Evolutionary conservation across 768 basidiomycete species (phyloP), one percentile per base, ranked within the genome.

Genomic region (Pleurotus cornucopiae): DNA sequence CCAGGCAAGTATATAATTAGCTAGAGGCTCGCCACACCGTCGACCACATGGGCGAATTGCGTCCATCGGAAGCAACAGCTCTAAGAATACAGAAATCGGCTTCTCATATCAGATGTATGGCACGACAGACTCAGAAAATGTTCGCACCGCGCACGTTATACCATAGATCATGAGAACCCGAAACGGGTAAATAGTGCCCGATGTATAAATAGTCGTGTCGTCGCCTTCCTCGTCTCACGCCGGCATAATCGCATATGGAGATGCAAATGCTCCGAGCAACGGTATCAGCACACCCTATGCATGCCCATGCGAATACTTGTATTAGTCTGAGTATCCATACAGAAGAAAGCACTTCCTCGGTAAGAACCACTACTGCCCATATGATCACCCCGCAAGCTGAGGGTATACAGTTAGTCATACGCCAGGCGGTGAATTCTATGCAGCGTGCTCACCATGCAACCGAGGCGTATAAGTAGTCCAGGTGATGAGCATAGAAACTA

Each of bases 351-450:
- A 11, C 34, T 53, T 43, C 21, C 39, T 40, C 51, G 37, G 25
- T 21, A 5, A 53, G 51, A 53, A 53, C 51, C 51, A 18, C 51
- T 13, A 21, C 39, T 4, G 12, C 39, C 51, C 51, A 53, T 53
- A 53, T 53, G 51, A 49, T 26, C 23, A 9, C n/a, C 14, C 13
- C 18, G 38, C 26, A 16, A 13, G 18, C n/a, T 13, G 21, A 39
- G 13, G 39, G 3, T 20, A 14, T 21, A 41, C 14, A 21, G 46
- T 34, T 34, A 34, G 30, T 34, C 30, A 34, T 34, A 34, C 30
- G 30, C 30, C 30, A 34, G 30, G 30, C 30, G 30, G 30, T 34
- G 30, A 11, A 16, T 53, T 14, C 9, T 41, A 21, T 23, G 6
- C 34, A 40, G 7, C 38, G 20, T 34, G 51, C 39, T 44, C 6